Evolutionary conservation across 768 basidiomycete species (phyloP).

Genomic region (Suillus sp.): DNA sequence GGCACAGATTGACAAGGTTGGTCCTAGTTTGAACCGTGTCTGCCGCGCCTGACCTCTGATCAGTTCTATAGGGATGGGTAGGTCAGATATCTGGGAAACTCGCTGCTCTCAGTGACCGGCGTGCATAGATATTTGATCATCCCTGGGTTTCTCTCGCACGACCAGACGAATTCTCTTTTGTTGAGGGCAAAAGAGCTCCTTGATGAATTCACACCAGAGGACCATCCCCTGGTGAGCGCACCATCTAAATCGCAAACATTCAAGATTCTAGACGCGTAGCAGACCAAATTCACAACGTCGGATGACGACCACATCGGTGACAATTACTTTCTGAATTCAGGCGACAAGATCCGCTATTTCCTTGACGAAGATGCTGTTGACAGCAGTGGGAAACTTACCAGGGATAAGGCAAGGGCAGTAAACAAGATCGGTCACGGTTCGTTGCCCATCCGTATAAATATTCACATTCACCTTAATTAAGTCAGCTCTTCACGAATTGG

Average conservation of each 20-base stretch:
- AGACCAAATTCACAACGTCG: constrained; percentile 89
- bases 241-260: constrained; percentile 1
- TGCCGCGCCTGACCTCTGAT: constrained; percentile 4
- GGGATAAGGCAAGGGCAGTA: constrained; percentile 74
- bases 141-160: constrained; percentile 65
- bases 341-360: constrained; percentile 96
- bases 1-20: constrained; percentile 60
- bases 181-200: constrained; percentile 73
- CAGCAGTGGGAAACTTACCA: constrained; percentile 64
- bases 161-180: constrained; percentile 64
- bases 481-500: constrained; percentile 85
- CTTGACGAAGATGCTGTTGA: constrained; percentile 88
- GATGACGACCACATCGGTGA: constrained; percentile 83
- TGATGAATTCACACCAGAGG: constrained; percentile 71
- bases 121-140: constrained; percentile 72
- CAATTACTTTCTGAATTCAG: constrained; percentile 88
- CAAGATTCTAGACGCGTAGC: not conserved
- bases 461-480: not conserved
- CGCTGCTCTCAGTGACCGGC: not conserved
- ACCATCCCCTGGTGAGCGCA: constrained; percentile 76
- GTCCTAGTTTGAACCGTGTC: constrained; percentile 14
- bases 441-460: not conserved
- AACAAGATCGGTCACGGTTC: constrained; percentile 95
- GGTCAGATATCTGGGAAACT: constrained; percentile 19
- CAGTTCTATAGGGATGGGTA: constrained; percentile 66